These are phyloP conservation scores for Neonectria coccinea DNA, from an alignment of 2,329 filamentous ascomycete genomes.

Conservation along the genomic window DNA sequence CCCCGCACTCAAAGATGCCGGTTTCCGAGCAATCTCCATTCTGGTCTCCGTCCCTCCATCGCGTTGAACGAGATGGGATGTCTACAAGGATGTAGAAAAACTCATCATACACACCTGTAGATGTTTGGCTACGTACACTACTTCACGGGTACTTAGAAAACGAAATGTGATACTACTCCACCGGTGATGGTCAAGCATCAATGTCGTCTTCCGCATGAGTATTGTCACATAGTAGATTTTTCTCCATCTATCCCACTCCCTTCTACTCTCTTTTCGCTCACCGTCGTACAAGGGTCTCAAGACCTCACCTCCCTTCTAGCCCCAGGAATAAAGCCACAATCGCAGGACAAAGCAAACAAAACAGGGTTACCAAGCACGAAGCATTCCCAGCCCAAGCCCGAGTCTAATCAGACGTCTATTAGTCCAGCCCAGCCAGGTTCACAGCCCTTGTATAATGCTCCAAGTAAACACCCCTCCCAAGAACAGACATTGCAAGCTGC, in stretches of 20 bases:
- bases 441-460: conserved; percentile 45
- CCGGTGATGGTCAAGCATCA: not conserved
- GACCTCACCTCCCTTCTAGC: conserved; percentile 38
- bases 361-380: conserved; percentile 39
- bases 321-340: conserved; percentile 39
- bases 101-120: not conserved
- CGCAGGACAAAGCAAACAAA: conserved; percentile 35
- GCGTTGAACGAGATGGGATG: conserved; percentile 7
- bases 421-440: conserved; percentile 45
- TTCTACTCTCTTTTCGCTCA: conserved; percentile 19
- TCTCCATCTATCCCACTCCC: conserved; percentile 19
- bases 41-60: not conserved
- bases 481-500: conserved; percentile 40
- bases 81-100: not conserved
- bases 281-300: conserved; percentile 39
- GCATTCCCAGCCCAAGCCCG: conserved; percentile 41
- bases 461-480: conserved; percentile 46
- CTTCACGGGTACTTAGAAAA: not conserved
- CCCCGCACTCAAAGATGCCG: conserved; percentile 23
- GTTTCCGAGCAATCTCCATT: conserved; percentile 30
- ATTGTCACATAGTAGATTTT: conserved; percentile 12
- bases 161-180: not conserved
- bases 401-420: conserved; percentile 48
- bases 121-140: not conserved
- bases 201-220: not conserved